Conservation (phyloP, 1,139 yeast species). For the Zygosaccharomyces sapae region DNA sequence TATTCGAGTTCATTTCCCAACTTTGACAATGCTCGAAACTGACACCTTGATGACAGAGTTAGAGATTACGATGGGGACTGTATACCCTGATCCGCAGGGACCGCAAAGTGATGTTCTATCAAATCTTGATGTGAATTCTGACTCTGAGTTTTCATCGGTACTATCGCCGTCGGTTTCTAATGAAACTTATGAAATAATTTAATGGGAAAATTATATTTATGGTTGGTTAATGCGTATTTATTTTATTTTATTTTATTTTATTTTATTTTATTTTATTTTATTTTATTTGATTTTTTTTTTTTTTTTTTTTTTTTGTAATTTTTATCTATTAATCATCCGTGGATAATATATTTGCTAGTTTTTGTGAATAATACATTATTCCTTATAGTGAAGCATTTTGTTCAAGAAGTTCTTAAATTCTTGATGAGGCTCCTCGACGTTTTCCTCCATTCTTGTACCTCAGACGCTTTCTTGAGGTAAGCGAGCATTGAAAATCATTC, state of each 20-base stretch:
- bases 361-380: too few relatives aligned
- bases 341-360: too few relatives aligned
- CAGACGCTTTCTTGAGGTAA: background rate
- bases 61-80: constrained; percentile 49
- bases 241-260: background rate
- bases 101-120: constrained; percentile 10
- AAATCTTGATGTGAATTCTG: constrained; percentile 2
- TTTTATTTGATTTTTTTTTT: too few relatives aligned
- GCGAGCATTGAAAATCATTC: background rate
- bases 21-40: constrained; percentile 51
- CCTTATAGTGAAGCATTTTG: too few relatives aligned
- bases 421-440: too few relatives aligned
- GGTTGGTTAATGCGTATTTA: too few relatives aligned
- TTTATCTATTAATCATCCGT: too few relatives aligned
- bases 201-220: background rate
- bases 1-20: constrained; percentile 54
- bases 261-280: background rate
- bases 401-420: too few relatives aligned
- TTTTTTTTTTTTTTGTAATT: too few relatives aligned
- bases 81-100: constrained; percentile 32
- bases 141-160: constrained; percentile 8
- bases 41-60: constrained; percentile 49
- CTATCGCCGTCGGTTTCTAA: constrained; percentile 6
- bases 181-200: background rate
- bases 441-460: background rate